Evolutionary conservation across 768 basidiomycete genomes (phyloP).

Genomic region (Naematelia encephala): DNA sequence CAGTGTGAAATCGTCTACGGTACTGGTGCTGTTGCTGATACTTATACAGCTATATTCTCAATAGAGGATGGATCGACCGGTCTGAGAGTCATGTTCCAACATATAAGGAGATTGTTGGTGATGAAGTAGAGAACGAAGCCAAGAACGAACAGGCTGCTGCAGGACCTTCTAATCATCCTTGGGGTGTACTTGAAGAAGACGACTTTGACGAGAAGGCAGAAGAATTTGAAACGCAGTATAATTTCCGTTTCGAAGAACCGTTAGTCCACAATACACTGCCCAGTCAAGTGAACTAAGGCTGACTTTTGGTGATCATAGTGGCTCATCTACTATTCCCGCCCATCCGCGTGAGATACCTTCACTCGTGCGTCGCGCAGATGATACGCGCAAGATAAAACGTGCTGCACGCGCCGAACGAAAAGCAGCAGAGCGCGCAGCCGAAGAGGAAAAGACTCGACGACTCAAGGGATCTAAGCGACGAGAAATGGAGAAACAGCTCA

Average conservation of each 20-base stretch:
- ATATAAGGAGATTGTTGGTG: constrained; percentile 69
- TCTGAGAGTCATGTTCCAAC: constrained; percentile 72
- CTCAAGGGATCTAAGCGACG: constrained; percentile 65
- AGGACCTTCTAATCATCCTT: constrained; percentile 37
- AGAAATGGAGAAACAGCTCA: constrained; percentile 66
- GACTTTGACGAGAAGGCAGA: constrained; percentile 85
- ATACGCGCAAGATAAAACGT: constrained; percentile 78
- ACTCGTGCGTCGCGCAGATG: constrained; percentile 60
- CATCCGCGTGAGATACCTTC: constrained; percentile 66
- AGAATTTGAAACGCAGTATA: constrained; percentile 91
- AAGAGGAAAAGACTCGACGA: constrained; percentile 67
- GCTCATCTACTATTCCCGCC: constrained; percentile 63
- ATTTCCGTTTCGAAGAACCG: constrained; percentile 97
- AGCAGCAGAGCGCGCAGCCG: constrained; percentile 41
- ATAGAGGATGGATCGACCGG: constrained; percentile 94
- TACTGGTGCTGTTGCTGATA: constrained; percentile 10
- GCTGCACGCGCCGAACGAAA: constrained; percentile 72
- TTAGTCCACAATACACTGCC: constrained; percentile 53
- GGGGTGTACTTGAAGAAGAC: constrained; percentile 57
- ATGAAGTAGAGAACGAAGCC: constrained; percentile 27
- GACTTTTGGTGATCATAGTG: constrained; percentile 52
- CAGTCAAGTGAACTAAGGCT: not conserved
- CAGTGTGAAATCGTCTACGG: constrained; percentile 3
- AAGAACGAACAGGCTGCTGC: constrained; percentile 35
- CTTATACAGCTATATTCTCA: constrained; percentile 77